Conservation (phyloP, 768 basidiomycete genomes). For the Lyophyllum semitale region DNA sequence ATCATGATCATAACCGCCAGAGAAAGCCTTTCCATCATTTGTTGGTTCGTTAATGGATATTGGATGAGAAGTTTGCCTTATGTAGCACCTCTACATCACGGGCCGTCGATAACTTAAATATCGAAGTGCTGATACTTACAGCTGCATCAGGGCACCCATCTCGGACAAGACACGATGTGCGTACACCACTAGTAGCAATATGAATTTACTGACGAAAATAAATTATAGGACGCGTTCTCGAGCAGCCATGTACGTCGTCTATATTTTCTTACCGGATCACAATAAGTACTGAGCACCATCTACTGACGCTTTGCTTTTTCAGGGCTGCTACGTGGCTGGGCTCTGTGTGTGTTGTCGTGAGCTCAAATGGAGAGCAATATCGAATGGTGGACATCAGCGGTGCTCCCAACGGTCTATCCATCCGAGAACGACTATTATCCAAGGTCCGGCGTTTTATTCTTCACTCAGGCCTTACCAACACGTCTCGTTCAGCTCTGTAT, state of each 20-base stretch:
- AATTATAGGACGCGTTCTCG: conserved; percentile 13
- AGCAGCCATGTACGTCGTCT: conserved; percentile 12
- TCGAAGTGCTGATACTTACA: conserved; percentile 7
- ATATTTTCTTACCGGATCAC: neutral
- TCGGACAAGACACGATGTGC: conserved; percentile 14
- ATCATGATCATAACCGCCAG: conserved; percentile 20
- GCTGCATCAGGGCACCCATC: conserved; percentile 14
- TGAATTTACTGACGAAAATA: neutral
- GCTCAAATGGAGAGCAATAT: conserved; percentile 52
- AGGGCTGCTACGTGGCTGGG: conserved; percentile 28
- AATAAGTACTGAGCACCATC: neutral
- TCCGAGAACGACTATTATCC: conserved; percentile 46
- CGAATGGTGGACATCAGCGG: conserved; percentile 50
- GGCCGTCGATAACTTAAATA: conserved; percentile 22
- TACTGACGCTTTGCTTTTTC: neutral
- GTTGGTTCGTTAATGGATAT: conserved; percentile 17
- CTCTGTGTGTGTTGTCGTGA: conserved; percentile 46
- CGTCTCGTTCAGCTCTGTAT: conserved; percentile 37
- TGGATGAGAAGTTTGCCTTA: conserved; percentile 10
- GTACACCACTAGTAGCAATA: neutral
- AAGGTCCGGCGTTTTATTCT: conserved; percentile 32
- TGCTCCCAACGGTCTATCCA: conserved; percentile 42
- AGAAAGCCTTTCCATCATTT: conserved; percentile 23
- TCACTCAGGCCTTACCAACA: neutral
- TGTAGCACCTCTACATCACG: conserved; percentile 18